Evolutionary conservation across 192 early-diverging fungal species (phyloP).

Genomic region (Entomortierella chlamydospora): DNA sequence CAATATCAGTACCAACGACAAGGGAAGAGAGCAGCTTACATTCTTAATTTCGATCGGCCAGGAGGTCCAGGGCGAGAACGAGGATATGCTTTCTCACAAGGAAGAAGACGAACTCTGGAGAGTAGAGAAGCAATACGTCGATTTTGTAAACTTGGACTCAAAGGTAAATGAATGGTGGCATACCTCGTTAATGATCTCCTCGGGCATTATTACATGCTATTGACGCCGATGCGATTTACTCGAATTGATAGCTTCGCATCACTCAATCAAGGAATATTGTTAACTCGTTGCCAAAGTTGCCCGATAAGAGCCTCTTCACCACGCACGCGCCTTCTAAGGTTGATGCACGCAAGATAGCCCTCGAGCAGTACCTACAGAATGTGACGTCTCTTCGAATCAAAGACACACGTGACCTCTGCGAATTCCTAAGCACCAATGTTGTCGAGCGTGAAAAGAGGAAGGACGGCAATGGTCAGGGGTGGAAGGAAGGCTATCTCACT

Average conservation of each 20-base stretch:
- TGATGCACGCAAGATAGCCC: conserved; percentile 87
- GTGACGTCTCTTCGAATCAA: conserved; percentile 69
- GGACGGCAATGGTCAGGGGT: conserved; percentile 56
- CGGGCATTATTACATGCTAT: neutral
- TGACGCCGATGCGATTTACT: neutral
- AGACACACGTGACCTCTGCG: conserved; percentile 74
- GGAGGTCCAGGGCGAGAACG: conserved; percentile 39
- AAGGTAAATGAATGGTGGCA: conserved; percentile 65
- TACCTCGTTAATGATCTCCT: neutral
- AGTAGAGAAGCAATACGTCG: conserved; percentile 89
- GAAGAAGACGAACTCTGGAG: conserved; percentile 79
- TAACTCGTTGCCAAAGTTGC: conserved; percentile 77
- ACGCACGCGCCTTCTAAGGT: conserved; percentile 86
- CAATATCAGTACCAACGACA: conserved; percentile 79
- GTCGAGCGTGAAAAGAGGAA: conserved; percentile 56
- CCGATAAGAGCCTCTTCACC: conserved; percentile 88
- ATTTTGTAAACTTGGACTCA: conserved; percentile 84
- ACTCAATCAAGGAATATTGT: conserved; percentile 53
- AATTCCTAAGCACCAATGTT: conserved; percentile 84
- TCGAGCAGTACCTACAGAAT: conserved; percentile 87
- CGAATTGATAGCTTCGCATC: conserved; percentile 33
- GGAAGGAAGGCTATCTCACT: conserved; percentile 89
- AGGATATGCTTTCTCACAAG: conserved; percentile 47
- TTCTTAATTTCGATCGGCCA: conserved; percentile 70
- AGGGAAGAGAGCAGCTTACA: conserved; percentile 77